These are phyloP conservation scores for Mortierella sp. DNA, from an alignment of 371 early-diverging fungal genomes.

Conservation along the genomic window DNA sequence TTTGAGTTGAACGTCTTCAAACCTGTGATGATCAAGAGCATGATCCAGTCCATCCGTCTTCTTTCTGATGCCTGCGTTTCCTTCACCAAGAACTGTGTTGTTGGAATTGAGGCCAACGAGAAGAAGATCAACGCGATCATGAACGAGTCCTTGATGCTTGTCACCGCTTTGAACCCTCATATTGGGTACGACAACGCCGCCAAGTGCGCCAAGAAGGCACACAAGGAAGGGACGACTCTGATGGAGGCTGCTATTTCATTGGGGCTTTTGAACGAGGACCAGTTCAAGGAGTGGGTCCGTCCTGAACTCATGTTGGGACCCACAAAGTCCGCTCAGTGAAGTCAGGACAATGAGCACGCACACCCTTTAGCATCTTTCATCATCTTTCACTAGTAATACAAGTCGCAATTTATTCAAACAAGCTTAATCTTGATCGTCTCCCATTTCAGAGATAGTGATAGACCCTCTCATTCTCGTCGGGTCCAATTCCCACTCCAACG, in stretches of 20 bases:
- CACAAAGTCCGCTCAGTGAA: conserved; percentile 40
- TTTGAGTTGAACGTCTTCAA: conserved; percentile 99
- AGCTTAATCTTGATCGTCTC: conserved; percentile 8
- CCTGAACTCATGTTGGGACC: conserved; percentile 92
- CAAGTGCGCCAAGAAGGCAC: conserved; percentile 95
- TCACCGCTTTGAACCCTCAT: conserved; percentile 94
- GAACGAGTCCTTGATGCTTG: conserved; percentile 91
- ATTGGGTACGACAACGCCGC: conserved; percentile 94
- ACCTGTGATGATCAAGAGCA: conserved; percentile 95
- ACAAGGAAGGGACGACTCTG: conserved; percentile 81
- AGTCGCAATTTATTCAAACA: not conserved
- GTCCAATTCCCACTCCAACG: conserved; percentile 23
- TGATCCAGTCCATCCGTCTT: conserved; percentile 90
- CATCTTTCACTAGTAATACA: conserved; percentile 7
- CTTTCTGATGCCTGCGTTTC: conserved; percentile 88
- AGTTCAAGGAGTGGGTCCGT: conserved; percentile 93
- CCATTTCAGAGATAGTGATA: conserved; percentile 19
- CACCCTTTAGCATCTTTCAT: not conserved
- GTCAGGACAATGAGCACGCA: not conserved
- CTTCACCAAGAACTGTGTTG: conserved; percentile 94
- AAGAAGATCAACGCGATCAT: conserved; percentile 87
- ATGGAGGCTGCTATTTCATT: conserved; percentile 90
- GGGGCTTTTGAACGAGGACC: conserved; percentile 83
- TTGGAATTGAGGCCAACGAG: conserved; percentile 92
- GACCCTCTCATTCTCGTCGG: conserved; percentile 19